Percentiles rank a stretch among this genome's conserved stretches.
These are phyloP conservation scores for Borovskyia barvae DNA, from an alignment of 208 protist species.

Conservation along the genomic window DNA sequence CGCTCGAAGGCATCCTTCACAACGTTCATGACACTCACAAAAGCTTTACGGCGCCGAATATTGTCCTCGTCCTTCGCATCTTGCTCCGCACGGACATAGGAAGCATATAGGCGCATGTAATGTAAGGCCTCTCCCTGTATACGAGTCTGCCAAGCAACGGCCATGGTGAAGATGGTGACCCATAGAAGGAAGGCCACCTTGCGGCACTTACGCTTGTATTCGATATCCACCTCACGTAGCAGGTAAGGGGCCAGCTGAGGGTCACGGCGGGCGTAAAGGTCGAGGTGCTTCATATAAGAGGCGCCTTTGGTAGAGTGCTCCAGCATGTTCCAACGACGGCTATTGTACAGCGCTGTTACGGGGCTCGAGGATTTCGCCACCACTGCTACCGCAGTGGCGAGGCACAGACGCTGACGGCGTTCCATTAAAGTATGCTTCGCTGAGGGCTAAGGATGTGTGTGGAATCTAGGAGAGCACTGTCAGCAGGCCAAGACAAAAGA, in stretches of 20 bases:
- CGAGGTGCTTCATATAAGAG: conserved; percentile 88
- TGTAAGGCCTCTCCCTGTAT: conserved; percentile 79
- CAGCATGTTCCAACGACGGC: conserved; percentile 56
- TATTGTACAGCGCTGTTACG: conserved; percentile 19
- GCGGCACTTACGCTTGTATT: conserved; percentile 87
- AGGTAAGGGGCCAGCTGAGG: conserved; percentile 87
- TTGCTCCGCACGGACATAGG: conserved; percentile 62
- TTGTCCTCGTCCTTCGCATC: conserved; percentile 81
- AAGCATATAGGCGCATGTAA: conserved; percentile 82
- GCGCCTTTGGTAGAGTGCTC: conserved; percentile 85
- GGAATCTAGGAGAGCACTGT: no score
- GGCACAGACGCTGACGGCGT: conserved; percentile 5
- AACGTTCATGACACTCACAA: conserved; percentile 80
- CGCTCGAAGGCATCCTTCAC: conserved; percentile 74
- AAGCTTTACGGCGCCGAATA: conserved; percentile 65
- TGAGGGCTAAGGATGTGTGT: no score
- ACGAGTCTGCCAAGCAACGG: conserved; percentile 56
- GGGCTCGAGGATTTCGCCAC: not conserved
- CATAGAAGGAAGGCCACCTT: conserved; percentile 86
- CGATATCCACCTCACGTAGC: conserved; percentile 89
- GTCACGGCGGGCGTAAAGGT: conserved; percentile 88
- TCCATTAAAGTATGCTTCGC: conserved; percentile 15
- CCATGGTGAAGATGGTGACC: conserved; percentile 72
- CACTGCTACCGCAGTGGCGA: not conserved
- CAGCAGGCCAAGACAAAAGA: not conserved